Evolutionary conservation across 2,329 filamentous ascomycete species (phyloP), one percentile per base, ranked within the genome.

Genomic region (Sclerotinia sclerotiorum): DNA sequence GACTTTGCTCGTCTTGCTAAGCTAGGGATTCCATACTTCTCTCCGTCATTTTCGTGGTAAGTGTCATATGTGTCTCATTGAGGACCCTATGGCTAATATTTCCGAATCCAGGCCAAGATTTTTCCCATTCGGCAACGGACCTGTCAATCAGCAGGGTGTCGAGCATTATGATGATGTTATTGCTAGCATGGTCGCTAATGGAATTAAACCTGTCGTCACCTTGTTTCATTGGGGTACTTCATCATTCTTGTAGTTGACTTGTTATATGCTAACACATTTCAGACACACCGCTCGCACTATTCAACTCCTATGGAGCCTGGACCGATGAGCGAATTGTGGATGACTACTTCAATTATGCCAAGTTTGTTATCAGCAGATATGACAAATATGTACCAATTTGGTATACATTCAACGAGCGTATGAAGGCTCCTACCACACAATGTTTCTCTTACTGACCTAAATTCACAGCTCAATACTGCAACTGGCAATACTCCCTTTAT

Each of bases 321-420:
- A 79, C 82, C 39, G 82, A 84, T 56, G 77, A 80, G 44, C 79
- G 79, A 1, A 85, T 84, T 42, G 77, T 81, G 13, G 82, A 84
- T 49, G 81, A 82, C 19, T 86, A 84, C 72, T 80, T 85, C 1
- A 78, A 85, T 73, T 86, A 86, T 67, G 84, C 82, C 51, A 83
- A 84, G 67, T 79, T 85, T 24, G 79, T 82, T 52, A 81, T 86
- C 77, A 79, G 80, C 1, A 81, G 84, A 66, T 86, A 82, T 70
- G 82, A 82, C 5, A 81, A 85, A 67, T 80, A 84, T 0, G 82
- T 86, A 0, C 80, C 83, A 0, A 78, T 81, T 5, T 85, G 83
- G 82, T 83, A 82, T 72, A 85, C 83, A n/a, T 85, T 84, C 75
- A 85, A 86, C 71, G 84, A 85, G 75, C 84, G 84, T 15, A 70